Percentiles rank a stretch among this genome's conserved stretches.
Conservation (phyloP, 2,329 filamentous ascomycete species). For the Clarireedia monteithiana region DNA sequence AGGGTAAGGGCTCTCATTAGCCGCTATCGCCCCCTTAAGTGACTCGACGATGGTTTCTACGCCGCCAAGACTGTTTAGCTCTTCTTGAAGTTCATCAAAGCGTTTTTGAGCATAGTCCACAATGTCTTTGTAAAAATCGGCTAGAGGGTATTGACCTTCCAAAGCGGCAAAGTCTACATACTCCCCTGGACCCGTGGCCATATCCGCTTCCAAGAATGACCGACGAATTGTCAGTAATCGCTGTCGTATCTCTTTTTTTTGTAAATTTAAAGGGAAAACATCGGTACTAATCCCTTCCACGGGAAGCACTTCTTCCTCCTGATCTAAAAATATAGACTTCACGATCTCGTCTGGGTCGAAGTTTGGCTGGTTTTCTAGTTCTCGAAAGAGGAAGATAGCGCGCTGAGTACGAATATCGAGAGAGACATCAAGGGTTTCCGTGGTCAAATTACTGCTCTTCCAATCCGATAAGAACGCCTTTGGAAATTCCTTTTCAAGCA, state of each 20-base stretch:
- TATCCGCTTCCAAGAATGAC: constrained; percentile 28
- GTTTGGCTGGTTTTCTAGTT: constrained; percentile 20
- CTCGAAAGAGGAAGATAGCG: constrained; percentile 37
- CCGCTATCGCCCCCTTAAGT: constrained; percentile 30
- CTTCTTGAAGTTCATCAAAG: constrained; percentile 36
- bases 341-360: constrained; percentile 33
- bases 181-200: constrained; percentile 22
- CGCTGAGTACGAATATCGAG: constrained; percentile 48
- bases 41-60: constrained; percentile 25
- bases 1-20: constrained; percentile 15
- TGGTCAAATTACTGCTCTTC: constrained; percentile 34
- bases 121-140: constrained; percentile 36
- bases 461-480: constrained; percentile 28
- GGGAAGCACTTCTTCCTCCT: constrained; percentile 1
- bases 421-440: constrained; percentile 40
- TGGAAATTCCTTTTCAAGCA: constrained; percentile 30
- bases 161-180: constrained; percentile 37
- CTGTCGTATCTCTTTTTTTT: constrained; percentile 28
- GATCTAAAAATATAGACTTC: not conserved
- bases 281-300: constrained; percentile 12
- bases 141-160: constrained; percentile 41
- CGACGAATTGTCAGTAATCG: constrained; percentile 33
- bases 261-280: constrained; percentile 27
- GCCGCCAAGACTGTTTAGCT: constrained; percentile 37
- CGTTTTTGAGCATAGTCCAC: constrained; percentile 40